A percentile compares a stretch with the other conserved stretches of the same genome.
These are phyloP conservation scores for Rhizophagus sp. DNA, from an alignment of 192 early-diverging fungal species.

Conservation along the genomic window DNA sequence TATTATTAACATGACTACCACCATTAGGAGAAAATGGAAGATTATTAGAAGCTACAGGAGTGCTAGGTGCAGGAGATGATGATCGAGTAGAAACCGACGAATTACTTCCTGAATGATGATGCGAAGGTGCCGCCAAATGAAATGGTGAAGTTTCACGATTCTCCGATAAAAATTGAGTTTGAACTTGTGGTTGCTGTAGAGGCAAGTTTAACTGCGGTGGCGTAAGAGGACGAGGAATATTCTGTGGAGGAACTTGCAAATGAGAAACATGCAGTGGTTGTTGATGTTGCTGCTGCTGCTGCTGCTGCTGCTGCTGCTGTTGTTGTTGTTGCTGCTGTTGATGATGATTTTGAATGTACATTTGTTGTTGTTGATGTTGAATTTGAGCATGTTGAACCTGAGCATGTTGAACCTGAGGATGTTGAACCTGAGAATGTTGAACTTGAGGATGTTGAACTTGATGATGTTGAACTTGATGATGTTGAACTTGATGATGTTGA, in stretches of 20 bases:
- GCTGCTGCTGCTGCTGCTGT: not conserved
- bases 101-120: slow-evolving; percentile 23
- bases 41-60: not conserved
- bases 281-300: not conserved
- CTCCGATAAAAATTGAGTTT: not conserved
- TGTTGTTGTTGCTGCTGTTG: not conserved
- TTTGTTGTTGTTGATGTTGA: not conserved
- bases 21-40: too few relatives aligned
- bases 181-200: not conserved
- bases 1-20: not conserved
- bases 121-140: slow-evolving; percentile 13
- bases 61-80: slow-evolving; percentile 4
- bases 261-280: not conserved
- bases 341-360: not conserved
- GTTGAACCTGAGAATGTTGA: not conserved
- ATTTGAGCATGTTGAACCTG: not conserved
- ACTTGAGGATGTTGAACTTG: not conserved
- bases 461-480: not conserved
- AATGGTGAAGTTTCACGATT: slow-evolving; percentile 4
- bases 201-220: not conserved
- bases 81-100: slow-evolving; percentile 8
- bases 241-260: not conserved
- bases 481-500: not conserved
- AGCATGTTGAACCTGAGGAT: not conserved
- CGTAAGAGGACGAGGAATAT: not conserved